Base-by-base conservation (phyloP, 768 basidiomycete genomes). In the Kwoniella pini region DNA sequence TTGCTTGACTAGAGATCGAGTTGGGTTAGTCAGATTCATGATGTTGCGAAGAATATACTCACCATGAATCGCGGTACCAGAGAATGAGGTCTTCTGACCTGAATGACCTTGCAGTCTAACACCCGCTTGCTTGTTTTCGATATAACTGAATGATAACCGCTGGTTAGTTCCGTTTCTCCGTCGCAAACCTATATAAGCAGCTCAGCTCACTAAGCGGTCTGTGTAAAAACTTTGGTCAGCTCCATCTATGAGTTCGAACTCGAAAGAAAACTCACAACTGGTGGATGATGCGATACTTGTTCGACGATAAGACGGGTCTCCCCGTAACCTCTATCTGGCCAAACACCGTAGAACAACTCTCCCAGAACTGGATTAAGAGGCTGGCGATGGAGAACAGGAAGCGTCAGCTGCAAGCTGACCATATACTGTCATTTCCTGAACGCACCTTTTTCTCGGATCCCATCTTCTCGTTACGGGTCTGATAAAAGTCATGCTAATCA, bases 371-470 rank as follows among this genome's bases (percentile, higher is more conserved):
- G 95, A 75, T 99, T 99, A 56, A 99, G 83, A 15, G 95, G 95
- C 91, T 94, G 67, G 10, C 9, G 15, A 65, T 39, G 17, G 22
- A 26, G 54, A 50, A 33, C 9, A 15, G 24, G 17, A n/a, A 28
- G 15, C 31, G 13, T 71, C 28, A 52, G 26, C 30, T 28, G 30
- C 48, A 15, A 7, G 31, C 26, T 9, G 31, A 33, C 22, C 3
- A 11, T 10, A 26, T 4, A 9, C 11, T 26, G 36, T 13, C 5
- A 9, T 6, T 15, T 21, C 33, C 9, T 38, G 39, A 30, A 13
- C 85, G 48, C 64, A 90, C 90, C 69, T 98, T 98, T 83, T 98
- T 98, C 84, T 98, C 94, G 0, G 90, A 91, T 13, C 95, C 95
- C 86, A 92, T 88, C 64, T 87, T 87, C 80, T 96, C 93, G 71